Base-by-base conservation (phyloP, 768 basidiomycete genomes). In the Lactarius deliciosus region DNA sequence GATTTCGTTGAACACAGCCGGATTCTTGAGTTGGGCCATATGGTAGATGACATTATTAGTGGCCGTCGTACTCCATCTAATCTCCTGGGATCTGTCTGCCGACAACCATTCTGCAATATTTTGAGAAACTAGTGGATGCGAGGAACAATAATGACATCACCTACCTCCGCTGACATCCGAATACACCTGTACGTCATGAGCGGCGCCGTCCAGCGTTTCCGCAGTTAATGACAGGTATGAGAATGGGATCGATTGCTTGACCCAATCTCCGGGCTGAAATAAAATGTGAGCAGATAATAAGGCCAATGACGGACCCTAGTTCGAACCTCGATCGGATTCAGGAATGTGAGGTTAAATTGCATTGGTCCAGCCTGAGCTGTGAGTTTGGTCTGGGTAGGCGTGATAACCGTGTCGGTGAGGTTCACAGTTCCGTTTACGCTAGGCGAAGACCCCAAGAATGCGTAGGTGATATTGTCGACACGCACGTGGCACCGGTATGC, bases 191-290 rank as follows among this genome's bases (percentile, higher is more conserved):
- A 79, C 75, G 15, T 32, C 15, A 64, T 81, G 80, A 16, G 72
- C 30, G 15, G 67, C 65, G 8, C 75, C 76, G 59, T 81, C 79
- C 20, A 70, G 68, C 0, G 79, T 69, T 5, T 34, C 50, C 9
- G 74, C 77, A 8, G 73, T 69, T 6, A 81, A 63, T 10, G 74
- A 69, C 15, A 80, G 43, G 61, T 80, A 81, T 10, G 78, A 76
- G 68, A 80, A 79, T 5, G 80, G 79, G 3, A 80, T 60, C 1
- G 79, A 79, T 62, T 79, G 78, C n/a, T 72, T 72, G 55, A 78
- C 75, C 63, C 76, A 74, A 68, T 81, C 76, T 16, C 72, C 70
- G 0, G 79, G 77, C 77, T 79, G 13, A 18, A 9, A 1, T 36
- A 53, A 55, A 38, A 22, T 45, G 8, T 25, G 38, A 22, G 36